Evolutionary conservation across 1,284 basidiomycete genomes (phyloP).

Genomic region (Cryptococcus sp.): DNA sequence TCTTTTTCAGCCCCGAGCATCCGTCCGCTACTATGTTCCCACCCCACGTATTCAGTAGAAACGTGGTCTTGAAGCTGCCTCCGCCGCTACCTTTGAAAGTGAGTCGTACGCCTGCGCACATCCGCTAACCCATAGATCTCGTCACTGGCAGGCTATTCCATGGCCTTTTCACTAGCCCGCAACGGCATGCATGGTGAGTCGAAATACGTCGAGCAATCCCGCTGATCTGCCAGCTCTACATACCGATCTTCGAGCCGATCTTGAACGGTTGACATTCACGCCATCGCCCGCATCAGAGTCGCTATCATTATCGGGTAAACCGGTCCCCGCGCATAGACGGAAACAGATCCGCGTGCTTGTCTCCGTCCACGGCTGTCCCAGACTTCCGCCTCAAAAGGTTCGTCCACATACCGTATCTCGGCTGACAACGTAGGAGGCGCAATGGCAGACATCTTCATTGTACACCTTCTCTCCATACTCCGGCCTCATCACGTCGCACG

Average conservation of each 20-base stretch:
- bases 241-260: slow-evolving; percentile 38
- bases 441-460: slow-evolving; percentile 51
- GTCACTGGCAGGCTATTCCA: slow-evolving; percentile 42
- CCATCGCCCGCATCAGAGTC: slow-evolving; percentile 18
- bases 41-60: slow-evolving; percentile 44
- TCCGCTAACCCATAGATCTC: slow-evolving; percentile 31
- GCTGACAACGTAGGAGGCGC: slow-evolving; percentile 26
- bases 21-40: slow-evolving; percentile 41
- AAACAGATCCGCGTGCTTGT: slow-evolving; percentile 49
- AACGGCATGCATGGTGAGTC: slow-evolving; percentile 51
- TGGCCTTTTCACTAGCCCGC: slow-evolving; percentile 49
- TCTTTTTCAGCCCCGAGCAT: slow-evolving; percentile 41
- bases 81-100: slow-evolving; percentile 49
- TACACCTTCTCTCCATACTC: slow-evolving; percentile 54
- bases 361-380: slow-evolving; percentile 39
- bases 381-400: slow-evolving; percentile 47
- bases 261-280: slow-evolving; percentile 48
- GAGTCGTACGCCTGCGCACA: slow-evolving; percentile 7
- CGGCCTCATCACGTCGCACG: slow-evolving; percentile 49
- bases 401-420: neutral
- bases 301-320: slow-evolving; percentile 14
- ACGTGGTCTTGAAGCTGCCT: slow-evolving; percentile 46
- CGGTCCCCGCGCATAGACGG: slow-evolving; percentile 32
- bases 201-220: neutral
- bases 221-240: slow-evolving; percentile 40